A percentile compares a stretch with the other conserved stretches of the same genome.
Evolutionary conservation across 768 basidiomycete species (phyloP).

Genomic region (Amanita jacksonii): DNA sequence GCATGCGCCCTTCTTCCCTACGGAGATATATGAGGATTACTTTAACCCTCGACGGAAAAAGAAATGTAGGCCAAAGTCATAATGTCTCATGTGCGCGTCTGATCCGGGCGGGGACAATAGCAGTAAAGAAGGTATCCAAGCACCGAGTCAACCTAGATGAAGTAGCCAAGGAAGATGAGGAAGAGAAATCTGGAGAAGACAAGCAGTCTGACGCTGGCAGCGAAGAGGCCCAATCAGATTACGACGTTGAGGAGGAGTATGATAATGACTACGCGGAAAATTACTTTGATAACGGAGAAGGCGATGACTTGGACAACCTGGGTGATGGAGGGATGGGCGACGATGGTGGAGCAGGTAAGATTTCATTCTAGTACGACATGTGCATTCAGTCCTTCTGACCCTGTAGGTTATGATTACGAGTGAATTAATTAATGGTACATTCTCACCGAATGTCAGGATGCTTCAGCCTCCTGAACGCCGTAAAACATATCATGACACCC

Average conservation of each 20-base stretch:
- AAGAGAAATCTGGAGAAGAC: conserved; percentile 70
- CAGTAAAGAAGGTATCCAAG: conserved; percentile 17
- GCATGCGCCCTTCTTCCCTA: conserved; percentile 69
- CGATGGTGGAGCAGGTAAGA: conserved; percentile 36
- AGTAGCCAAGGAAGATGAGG: conserved; percentile 52
- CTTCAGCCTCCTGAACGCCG: too few species aligned
- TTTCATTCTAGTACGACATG: background rate
- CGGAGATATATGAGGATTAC: conserved; percentile 65
- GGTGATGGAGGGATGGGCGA: conserved; percentile 65
- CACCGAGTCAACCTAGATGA: conserved; percentile 56
- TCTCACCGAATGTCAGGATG: background rate
- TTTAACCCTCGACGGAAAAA: conserved; percentile 69
- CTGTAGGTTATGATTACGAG: conserved; percentile 7
- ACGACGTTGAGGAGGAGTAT: conserved; percentile 85
- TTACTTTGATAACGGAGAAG: conserved; percentile 87
- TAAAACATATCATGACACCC: too few species aligned
- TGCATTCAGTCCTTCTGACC: background rate
- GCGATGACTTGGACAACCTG: conserved; percentile 69
- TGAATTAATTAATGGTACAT: background rate
- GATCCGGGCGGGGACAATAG: conserved; percentile 10
- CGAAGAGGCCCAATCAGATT: conserved; percentile 59
- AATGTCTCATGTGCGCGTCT: background rate
- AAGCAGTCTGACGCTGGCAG: conserved; percentile 53
- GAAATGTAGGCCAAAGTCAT: conserved; percentile 29
- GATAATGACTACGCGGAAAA: conserved; percentile 89